phyloP scores from a whole-genome alignment of 768 basidiomycete species.

The Termitomyces sp. region DNA sequence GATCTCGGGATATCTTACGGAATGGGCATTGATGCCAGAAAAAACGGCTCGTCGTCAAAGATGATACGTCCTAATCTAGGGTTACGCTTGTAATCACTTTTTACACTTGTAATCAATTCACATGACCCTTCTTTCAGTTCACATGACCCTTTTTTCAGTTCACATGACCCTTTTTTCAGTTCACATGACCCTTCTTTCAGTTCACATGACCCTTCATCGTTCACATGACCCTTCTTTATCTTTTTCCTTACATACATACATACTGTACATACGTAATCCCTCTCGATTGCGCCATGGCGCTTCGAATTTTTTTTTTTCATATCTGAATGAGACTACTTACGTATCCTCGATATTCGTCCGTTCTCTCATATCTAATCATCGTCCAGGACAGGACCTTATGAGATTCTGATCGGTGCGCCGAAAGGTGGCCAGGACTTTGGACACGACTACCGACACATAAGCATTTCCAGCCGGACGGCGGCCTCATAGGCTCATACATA shows the following conservation, averaged over 20 bases:
- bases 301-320: slow-evolving; percentile 2
- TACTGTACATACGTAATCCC: background rate
- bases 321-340: background rate
- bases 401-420: background rate
- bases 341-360: background rate
- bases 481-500: background rate
- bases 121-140: background rate
- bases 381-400: slow-evolving; percentile 2
- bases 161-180: too few relatives aligned
- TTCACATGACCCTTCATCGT: too few relatives aligned
- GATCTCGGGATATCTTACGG: too few relatives aligned
- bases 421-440: background rate
- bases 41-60: too few relatives aligned
- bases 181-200: too few relatives aligned
- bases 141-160: too few relatives aligned
- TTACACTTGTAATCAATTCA: too few relatives aligned
- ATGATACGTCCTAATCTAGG: too few relatives aligned
- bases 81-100: too few relatives aligned
- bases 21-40: too few relatives aligned
- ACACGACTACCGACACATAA: background rate
- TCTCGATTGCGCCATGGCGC: background rate
- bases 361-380: slow-evolving; percentile 8
- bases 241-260: too few relatives aligned
- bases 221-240: too few relatives aligned
- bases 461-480: background rate